These are phyloP conservation scores for Suillus subluteus DNA, from an alignment of 768 basidiomycete genomes.

Conservation along the genomic window DNA sequence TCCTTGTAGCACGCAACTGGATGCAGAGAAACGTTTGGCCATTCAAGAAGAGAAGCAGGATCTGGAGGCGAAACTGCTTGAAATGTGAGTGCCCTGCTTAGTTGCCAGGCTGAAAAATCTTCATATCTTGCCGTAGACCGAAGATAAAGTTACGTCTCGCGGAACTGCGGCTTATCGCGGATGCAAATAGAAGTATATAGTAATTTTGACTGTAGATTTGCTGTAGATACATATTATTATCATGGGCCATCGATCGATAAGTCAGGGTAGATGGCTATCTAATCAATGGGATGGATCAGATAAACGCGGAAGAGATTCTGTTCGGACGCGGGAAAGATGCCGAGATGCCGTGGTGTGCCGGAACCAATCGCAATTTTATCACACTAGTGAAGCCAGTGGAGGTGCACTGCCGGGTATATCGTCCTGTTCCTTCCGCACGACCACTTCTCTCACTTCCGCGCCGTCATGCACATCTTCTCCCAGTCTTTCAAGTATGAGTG, in stretches of 20 bases:
- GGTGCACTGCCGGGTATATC: slow-evolving; percentile 6
- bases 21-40: slow-evolving; percentile 87
- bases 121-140: slow-evolving; percentile 49
- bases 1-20: slow-evolving; percentile 72
- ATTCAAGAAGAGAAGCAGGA: slow-evolving; percentile 94
- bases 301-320: background rate
- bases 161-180: slow-evolving; percentile 57
- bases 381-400: slow-evolving; percentile 15
- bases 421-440: slow-evolving; percentile 23
- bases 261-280: background rate
- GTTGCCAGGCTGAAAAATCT: background rate
- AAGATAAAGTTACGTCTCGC: slow-evolving; percentile 79
- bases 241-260: background rate
- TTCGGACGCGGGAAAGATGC: background rate
- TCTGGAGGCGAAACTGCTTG: slow-evolving; percentile 81
- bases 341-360: slow-evolving; percentile 24
- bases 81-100: slow-evolving; percentile 63
- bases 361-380: slow-evolving; percentile 30
- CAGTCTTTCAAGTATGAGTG: slow-evolving; percentile 86
- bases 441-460: slow-evolving; percentile 29
- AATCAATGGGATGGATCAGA: background rate
- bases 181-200: slow-evolving; percentile 22
- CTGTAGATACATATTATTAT: background rate
- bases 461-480: slow-evolving; percentile 82
- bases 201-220: background rate